Conservation (phyloP, 352 stramenopile genomes). For the Pythium coloratum region DNA sequence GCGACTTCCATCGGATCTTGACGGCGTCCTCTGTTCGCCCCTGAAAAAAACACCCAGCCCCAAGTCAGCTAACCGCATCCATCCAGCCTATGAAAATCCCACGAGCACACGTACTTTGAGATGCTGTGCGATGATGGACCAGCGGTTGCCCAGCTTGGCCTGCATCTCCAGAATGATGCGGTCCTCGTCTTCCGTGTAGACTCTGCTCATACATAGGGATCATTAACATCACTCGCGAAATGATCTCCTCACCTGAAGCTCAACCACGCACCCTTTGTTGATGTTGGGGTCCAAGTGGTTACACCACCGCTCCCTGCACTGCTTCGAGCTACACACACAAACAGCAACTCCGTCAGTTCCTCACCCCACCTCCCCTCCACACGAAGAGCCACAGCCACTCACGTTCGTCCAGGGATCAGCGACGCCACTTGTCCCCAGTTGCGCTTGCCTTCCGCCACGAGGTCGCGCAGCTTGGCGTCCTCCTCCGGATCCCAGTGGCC, state of each 20-base stretch:
- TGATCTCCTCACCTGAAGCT: background rate
- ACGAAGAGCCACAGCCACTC: constrained; percentile 22
- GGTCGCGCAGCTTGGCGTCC: constrained; percentile 79
- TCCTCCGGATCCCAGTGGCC: constrained; percentile 92
- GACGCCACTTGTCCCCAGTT: constrained; percentile 90
- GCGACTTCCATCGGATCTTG: constrained; percentile 93
- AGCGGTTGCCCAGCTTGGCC: constrained; percentile 89
- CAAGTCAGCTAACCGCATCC: background rate
- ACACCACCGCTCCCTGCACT: constrained; percentile 92
- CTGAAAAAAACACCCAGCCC: constrained; percentile 23
- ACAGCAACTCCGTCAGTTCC: constrained; percentile 18
- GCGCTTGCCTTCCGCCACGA: constrained; percentile 86
- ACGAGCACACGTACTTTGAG: constrained; percentile 57
- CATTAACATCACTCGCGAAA: background rate
- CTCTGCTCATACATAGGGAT: constrained; percentile 30
- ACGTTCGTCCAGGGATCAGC: constrained; percentile 83
- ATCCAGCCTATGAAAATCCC: background rate
- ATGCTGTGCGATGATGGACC: constrained; percentile 92
- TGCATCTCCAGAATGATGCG: constrained; percentile 93
- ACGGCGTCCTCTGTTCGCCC: constrained; percentile 92
- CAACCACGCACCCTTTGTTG: constrained; percentile 83
- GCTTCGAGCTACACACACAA: constrained; percentile 74
- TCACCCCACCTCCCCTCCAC: background rate
- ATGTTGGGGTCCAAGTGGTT: constrained; percentile 93
- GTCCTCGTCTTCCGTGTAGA: constrained; percentile 91